Percentiles rank a stretch among this genome's conserved stretches.
Conservation (phyloP, 495 filamentous ascomycete species). For the Aspergillus biplanus region DNA sequence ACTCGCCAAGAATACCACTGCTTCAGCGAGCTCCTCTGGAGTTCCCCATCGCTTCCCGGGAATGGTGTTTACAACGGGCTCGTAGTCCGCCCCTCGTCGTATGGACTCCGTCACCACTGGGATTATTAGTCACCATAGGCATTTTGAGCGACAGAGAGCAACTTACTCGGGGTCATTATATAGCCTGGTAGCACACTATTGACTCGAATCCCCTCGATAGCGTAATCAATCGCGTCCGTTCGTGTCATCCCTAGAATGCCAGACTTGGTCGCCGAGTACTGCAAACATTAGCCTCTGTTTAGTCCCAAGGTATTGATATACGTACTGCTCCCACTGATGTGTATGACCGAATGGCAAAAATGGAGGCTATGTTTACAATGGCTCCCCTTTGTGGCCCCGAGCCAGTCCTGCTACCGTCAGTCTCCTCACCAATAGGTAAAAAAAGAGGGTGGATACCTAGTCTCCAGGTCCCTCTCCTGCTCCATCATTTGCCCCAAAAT, state of each 20-base stretch:
- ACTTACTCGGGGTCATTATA: slow-evolving; percentile 16
- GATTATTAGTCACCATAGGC: neutral
- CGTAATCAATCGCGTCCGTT: slow-evolving; percentile 20
- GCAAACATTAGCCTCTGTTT: neutral
- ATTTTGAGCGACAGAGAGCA: neutral
- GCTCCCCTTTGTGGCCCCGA: slow-evolving; percentile 16
- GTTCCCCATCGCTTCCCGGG: slow-evolving; percentile 8
- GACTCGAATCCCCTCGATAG: slow-evolving; percentile 16
- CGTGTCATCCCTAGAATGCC: slow-evolving; percentile 20
- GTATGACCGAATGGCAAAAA: slow-evolving; percentile 19
- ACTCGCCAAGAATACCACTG: slow-evolving; percentile 66
- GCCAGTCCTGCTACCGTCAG: slow-evolving; percentile 1
- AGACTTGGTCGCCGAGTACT: slow-evolving; percentile 18
- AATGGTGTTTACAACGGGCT: neutral
- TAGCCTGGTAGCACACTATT: slow-evolving; percentile 16
- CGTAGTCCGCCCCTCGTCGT: neutral
- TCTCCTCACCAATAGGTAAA: neutral
- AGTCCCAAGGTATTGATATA: neutral
- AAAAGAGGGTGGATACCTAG: neutral
- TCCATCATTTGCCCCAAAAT: slow-evolving; percentile 18
- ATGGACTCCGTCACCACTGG: neutral
- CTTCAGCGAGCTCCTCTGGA: slow-evolving; percentile 22
- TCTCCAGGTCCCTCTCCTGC: slow-evolving; percentile 6
- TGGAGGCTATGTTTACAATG: slow-evolving; percentile 18
- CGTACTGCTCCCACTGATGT: slow-evolving; percentile 17